Percentiles rank a stretch among this genome's conserved stretches.
phyloP scores from a whole-genome alignment of 371 early-diverging fungal genomes.

The Blastocladiella emersonii region DNA sequence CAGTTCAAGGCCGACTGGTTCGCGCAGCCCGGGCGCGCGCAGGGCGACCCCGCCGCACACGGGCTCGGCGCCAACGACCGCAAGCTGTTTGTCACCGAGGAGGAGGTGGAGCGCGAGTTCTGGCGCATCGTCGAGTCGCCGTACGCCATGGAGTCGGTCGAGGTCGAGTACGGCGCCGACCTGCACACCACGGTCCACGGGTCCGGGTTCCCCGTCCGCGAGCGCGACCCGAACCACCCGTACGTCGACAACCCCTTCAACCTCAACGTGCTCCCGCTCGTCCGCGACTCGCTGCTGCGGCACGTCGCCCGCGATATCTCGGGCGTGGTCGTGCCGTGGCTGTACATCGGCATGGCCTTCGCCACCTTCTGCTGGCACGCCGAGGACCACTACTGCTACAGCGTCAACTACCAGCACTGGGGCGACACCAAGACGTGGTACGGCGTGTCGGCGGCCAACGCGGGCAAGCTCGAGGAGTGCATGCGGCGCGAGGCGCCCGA shows the following conservation, averaged over 20 bases:
- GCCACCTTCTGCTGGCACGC: conserved; percentile 97
- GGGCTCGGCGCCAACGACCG: conserved; percentile 15
- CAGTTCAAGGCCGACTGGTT: conserved; percentile 71
- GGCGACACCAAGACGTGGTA: conserved; percentile 97
- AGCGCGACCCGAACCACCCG: conserved; percentile 35
- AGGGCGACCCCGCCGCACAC: conserved; percentile 9
- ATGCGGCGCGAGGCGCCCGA: conserved; percentile 73
- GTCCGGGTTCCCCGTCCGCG: conserved; percentile 60
- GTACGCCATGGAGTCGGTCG: conserved; percentile 51
- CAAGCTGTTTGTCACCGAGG: conserved; percentile 41
- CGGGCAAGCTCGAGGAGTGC: conserved; percentile 64
- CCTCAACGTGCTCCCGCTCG: conserved; percentile 67
- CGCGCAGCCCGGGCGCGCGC: conserved; percentile 14
- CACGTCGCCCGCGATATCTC: conserved; percentile 76
- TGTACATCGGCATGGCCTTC: conserved; percentile 92
- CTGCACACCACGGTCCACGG: conserved; percentile 81
- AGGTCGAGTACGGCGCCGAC: conserved; percentile 94
- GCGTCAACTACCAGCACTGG: conserved; percentile 88
- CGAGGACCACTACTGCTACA: conserved; percentile 92
- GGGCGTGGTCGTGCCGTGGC: conserved; percentile 94
- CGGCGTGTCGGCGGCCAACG: conserved; percentile 75
- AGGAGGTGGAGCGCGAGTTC: conserved; percentile 80
- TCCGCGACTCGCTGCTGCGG: conserved; percentile 66
- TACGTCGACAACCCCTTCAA: conserved; percentile 68
- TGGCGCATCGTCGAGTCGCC: conserved; percentile 82